Base-by-base conservation (phyloP, 1,139 yeast species). In the Kurtzmaniella quercitrusa region DNA sequence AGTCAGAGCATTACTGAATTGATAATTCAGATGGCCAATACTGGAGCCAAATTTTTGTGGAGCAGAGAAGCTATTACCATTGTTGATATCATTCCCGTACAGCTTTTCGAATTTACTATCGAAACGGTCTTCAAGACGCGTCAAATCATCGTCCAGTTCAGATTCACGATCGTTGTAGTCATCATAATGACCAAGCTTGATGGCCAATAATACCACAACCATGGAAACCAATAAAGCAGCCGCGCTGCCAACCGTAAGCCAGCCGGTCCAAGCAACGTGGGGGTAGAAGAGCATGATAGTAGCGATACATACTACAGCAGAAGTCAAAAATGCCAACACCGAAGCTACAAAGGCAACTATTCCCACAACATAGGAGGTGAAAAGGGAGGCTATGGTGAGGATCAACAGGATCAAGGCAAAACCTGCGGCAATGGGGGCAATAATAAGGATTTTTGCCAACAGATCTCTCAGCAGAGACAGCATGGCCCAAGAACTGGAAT, bases 381-480 rank as follows among this genome's bases (percentile, higher is more conserved):
- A 40, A 4, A 71, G 41, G 0, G 75, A 57, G 42, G 63, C 55
- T 7, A 66, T 31, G 29, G 72, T 54, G 48, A 82, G 61, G 9
- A 85, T 52, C 41, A 62, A 51, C n/a, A 56, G 46, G 25, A 65
- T 44, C 43, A 83, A 70, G n/a, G 87, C 81, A 58, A 88, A 69
- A 0, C 91, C 95, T 14, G 88, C 80, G 3, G 95, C 88, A 29
- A 91, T 79, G 0, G 95, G 95, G 51, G 86, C 90, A 16, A 88
- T 79, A 39, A 91, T 79, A 44, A 93, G 72, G 40, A 88, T 71
- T 50, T 81, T 80, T 3, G 94, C 83, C 43, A 91, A 75, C 1
- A 81, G 72, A 49, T 75, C 76, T 52, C 96, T 73, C 1, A 89
- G 82, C 38, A 45, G 27, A 2, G 43, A 21, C 15, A 52, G 48